phyloP scores from a whole-genome alignment of 2,329 filamentous ascomycete genomes.

The Ceratocystis papillata region DNA sequence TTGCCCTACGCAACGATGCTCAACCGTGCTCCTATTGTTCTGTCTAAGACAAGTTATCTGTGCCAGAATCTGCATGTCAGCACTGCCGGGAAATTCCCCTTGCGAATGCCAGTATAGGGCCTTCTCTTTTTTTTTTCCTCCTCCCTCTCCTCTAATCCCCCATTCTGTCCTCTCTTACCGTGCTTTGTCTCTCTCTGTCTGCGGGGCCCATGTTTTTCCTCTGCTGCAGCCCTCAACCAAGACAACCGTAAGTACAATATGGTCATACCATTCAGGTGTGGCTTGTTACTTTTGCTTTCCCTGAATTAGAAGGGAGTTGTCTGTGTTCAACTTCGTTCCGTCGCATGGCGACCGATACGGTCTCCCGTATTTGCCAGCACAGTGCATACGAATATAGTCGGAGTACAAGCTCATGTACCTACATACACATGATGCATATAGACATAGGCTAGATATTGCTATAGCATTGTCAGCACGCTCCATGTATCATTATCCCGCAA shows the following conservation, averaged over 20 bases:
- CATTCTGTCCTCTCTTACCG: not conserved
- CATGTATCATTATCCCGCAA: constrained; percentile 4
- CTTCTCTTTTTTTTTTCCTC: too few relatives aligned
- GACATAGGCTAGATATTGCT: not conserved
- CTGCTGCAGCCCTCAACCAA: not conserved
- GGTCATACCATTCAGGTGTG: constrained; percentile 9
- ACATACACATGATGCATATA: not conserved
- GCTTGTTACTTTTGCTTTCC: not conserved
- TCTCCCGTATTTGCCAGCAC: constrained; percentile 6
- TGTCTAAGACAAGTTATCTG: not conserved
- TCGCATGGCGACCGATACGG: constrained; percentile 9
- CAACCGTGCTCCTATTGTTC: not conserved
- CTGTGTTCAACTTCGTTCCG: constrained; percentile 9
- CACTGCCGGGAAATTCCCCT: not conserved
- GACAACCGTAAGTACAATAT: constrained; percentile 2
- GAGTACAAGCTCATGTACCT: not conserved
- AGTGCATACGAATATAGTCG: constrained; percentile 4
- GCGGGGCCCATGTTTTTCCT: not conserved
- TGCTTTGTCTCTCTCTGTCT: not conserved
- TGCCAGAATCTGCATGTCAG: not conserved
- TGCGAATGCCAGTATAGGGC: not conserved
- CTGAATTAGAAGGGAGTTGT: not conserved
- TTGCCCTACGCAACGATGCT: not conserved
- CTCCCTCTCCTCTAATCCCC: too few relatives aligned
- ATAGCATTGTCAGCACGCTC: not conserved